Evolutionary conservation across 1,284 basidiomycete species (phyloP).

Genomic region (Naganishia liquefaciens): DNA sequence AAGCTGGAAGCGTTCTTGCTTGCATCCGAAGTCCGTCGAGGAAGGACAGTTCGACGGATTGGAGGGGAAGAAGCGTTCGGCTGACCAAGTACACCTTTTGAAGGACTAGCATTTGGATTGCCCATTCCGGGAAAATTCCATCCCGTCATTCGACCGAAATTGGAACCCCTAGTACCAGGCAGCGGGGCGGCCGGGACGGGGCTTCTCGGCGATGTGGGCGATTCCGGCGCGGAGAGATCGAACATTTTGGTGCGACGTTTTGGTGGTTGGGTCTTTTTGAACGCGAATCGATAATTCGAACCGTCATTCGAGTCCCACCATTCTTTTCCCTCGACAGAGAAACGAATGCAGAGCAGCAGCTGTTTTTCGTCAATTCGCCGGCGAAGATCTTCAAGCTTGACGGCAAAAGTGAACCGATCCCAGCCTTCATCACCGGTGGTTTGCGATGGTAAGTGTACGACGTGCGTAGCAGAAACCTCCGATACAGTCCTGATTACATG

Average conservation of each 20-base stretch:
- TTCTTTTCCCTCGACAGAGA: constrained; percentile 55
- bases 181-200: constrained; percentile 15
- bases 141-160: constrained; percentile 28
- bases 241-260: constrained; percentile 34
- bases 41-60: constrained; percentile 14
- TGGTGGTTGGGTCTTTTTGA: constrained; percentile 48
- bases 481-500: constrained; percentile 53
- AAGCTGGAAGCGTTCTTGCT: constrained; percentile 44
- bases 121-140: constrained; percentile 33
- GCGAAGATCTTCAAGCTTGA: constrained; percentile 74
- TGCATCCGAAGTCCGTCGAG: constrained; percentile 13
- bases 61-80: constrained; percentile 19
- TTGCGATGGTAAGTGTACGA: constrained; percentile 51
- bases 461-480: constrained; percentile 56
- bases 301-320: constrained; percentile 58
- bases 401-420: constrained; percentile 58
- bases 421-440: constrained; percentile 54
- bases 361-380: constrained; percentile 65
- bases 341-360: constrained; percentile 68
- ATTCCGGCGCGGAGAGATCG: constrained; percentile 17
- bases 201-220: constrained; percentile 15
- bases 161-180: constrained; percentile 21
- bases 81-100: constrained; percentile 24
- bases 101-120: constrained; percentile 26
- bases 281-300: constrained; percentile 55